A percentile compares a stretch with the other conserved stretches of the same genome.
These are phyloP conservation scores for Auriculariales sp. DNA, from an alignment of 768 basidiomycete genomes.

Conservation along the genomic window DNA sequence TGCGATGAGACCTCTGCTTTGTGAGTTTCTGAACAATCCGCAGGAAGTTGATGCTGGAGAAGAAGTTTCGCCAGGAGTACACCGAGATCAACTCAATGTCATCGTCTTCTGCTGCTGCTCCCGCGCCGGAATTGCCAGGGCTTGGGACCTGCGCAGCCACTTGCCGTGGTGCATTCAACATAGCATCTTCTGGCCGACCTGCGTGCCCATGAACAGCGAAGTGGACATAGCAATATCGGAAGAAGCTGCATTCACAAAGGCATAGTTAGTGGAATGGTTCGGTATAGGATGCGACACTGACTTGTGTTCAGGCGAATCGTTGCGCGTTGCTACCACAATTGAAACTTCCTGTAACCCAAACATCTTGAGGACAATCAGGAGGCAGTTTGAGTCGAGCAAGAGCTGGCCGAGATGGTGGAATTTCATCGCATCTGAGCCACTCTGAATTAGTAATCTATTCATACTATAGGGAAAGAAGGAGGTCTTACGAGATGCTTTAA, in stretches of 20 bases:
- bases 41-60: conserved; percentile 91
- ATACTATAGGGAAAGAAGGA: background rate
- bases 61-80: conserved; percentile 97
- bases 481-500: conserved; percentile 81
- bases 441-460: background rate
- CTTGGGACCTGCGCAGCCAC: conserved; percentile 40
- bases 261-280: background rate
- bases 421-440: conserved; percentile 77
- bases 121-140: conserved; percentile 40
- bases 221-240: conserved; percentile 78
- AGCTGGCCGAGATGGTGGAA: conserved; percentile 96
- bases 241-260: conserved; percentile 49
- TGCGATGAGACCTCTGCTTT: conserved; percentile 86
- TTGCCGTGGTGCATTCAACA: conserved; percentile 46
- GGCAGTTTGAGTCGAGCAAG: conserved; percentile 86
- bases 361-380: conserved; percentile 90
- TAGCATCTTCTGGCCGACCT: conserved; percentile 47
- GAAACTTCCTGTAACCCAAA: conserved; percentile 93
- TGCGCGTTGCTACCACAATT: conserved; percentile 68
- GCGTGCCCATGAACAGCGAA: conserved; percentile 53
- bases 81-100: conserved; percentile 88
- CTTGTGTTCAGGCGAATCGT: conserved; percentile 81
- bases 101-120: conserved; percentile 59
- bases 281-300: conserved; percentile 18
- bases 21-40: conserved; percentile 97